These are phyloP conservation scores for Pestalotiopsis sp. DNA, from an alignment of 2,329 filamentous ascomycete species.

Conservation along the genomic window DNA sequence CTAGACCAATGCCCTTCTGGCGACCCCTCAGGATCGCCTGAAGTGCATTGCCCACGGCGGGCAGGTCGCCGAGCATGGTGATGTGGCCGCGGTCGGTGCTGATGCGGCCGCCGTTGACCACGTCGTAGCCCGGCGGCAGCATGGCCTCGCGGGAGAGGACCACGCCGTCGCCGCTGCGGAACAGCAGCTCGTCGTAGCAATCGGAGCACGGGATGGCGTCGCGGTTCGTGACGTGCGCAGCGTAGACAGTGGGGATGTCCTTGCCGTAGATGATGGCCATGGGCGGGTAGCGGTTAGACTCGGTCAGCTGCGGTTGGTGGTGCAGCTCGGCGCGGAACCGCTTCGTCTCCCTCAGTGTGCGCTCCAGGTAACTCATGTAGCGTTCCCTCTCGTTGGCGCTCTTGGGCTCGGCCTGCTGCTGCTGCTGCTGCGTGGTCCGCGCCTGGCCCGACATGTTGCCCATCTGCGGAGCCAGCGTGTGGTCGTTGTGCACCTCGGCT, in stretches of 20 bases:
- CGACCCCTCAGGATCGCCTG: slow-evolving; percentile 69
- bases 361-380: slow-evolving; percentile 68
- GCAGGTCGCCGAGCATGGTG: slow-evolving; percentile 81
- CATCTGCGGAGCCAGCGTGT: slow-evolving; percentile 51
- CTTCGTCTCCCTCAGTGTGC: slow-evolving; percentile 72
- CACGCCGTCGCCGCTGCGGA: slow-evolving; percentile 87
- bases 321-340: slow-evolving; percentile 76
- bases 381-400: slow-evolving; percentile 55
- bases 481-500: slow-evolving; percentile 35
- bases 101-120: slow-evolving; percentile 74
- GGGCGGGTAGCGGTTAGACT: slow-evolving; percentile 78
- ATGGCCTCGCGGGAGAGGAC: slow-evolving; percentile 84
- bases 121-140: slow-evolving; percentile 77
- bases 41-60: slow-evolving; percentile 77
- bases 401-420: slow-evolving; percentile 21
- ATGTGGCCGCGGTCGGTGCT: slow-evolving; percentile 86
- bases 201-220: slow-evolving; percentile 78
- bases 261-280: slow-evolving; percentile 85
- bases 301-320: slow-evolving; percentile 60
- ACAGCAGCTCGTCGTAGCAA: slow-evolving; percentile 84
- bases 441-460: slow-evolving; percentile 33
- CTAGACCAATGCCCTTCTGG: slow-evolving; percentile 72
- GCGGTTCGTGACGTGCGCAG: slow-evolving; percentile 71
- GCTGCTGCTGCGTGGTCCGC: slow-evolving; percentile 30
- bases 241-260: slow-evolving; percentile 81